A percentile compares a stretch with the other conserved stretches of the same genome.
Evolutionary conservation across 495 filamentous ascomycete species (phyloP).

Genomic region (Extremus antarcticus): DNA sequence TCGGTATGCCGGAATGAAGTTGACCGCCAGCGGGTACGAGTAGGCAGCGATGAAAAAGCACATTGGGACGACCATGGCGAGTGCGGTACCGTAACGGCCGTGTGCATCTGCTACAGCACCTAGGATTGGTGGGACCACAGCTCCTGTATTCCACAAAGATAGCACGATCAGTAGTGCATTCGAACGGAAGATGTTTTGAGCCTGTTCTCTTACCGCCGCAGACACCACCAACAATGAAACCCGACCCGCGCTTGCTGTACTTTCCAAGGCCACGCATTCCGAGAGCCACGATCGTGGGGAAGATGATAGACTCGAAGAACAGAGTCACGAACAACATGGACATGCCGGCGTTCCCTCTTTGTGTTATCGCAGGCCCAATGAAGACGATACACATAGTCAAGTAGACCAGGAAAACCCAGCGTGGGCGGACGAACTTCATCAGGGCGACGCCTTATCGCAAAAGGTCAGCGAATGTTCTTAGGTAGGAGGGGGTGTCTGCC

Average conservation of each 20-base stretch:
- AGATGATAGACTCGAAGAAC: conserved; percentile 56
- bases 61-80: conserved; percentile 35
- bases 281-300: conserved; percentile 60
- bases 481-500: too few relatives aligned
- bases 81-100: conserved; percentile 28
- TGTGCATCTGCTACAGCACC: conserved; percentile 44
- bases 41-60: conserved; percentile 38
- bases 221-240: conserved; percentile 54
- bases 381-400: conserved; percentile 40
- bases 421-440: conserved; percentile 32
- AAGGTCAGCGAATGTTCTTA: too few relatives aligned
- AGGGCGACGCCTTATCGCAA: too few relatives aligned
- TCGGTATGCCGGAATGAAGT: conserved; percentile 51
- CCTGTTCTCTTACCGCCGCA: too few relatives aligned
- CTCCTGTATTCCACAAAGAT: too few relatives aligned
- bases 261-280: conserved; percentile 57
- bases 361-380: conserved; percentile 39
- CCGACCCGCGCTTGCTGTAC: conserved; percentile 59
- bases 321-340: conserved; percentile 53
- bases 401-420: conserved; percentile 27
- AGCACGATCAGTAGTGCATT: too few relatives aligned
- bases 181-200: too few relatives aligned
- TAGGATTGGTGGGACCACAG: conserved; percentile 56
- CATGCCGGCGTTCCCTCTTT: conserved; percentile 30
- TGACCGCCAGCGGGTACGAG: conserved; percentile 50